Conservation (phyloP, 2,329 filamentous ascomycete genomes). For the Camptophora hylomeconis region DNA sequence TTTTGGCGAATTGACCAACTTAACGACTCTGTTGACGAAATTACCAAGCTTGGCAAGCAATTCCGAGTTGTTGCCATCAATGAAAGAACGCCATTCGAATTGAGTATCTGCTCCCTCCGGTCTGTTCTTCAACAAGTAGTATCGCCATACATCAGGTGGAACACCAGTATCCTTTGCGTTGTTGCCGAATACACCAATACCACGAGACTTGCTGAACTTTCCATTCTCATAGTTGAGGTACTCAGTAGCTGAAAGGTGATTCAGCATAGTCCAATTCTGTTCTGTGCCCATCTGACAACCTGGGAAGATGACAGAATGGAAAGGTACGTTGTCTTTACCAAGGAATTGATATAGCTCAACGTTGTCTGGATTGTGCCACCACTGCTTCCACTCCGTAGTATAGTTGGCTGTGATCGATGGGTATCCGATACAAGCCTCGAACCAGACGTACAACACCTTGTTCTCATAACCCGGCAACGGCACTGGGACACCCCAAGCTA, state of each 20-base stretch:
- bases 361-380: slow-evolving; percentile 84
- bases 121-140: slow-evolving; percentile 74
- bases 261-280: slow-evolving; percentile 79
- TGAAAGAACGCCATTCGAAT: slow-evolving; percentile 79
- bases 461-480: slow-evolving; percentile 50
- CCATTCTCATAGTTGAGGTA: slow-evolving; percentile 79
- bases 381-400: slow-evolving; percentile 79
- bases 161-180: slow-evolving; percentile 79
- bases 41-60: slow-evolving; percentile 63
- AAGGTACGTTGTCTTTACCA: slow-evolving; percentile 81
- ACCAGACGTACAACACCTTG: slow-evolving; percentile 87
- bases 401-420: slow-evolving; percentile 90
- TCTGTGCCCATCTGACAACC: slow-evolving; percentile 71
- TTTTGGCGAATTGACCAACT: slow-evolving; percentile 59
- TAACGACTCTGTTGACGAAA: slow-evolving; percentile 60
- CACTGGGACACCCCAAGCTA: slow-evolving; percentile 71
- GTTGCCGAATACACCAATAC: slow-evolving; percentile 82
- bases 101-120: slow-evolving; percentile 79
- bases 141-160: slow-evolving; percentile 79
- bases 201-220: slow-evolving; percentile 87
- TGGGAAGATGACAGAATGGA: slow-evolving; percentile 87
- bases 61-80: slow-evolving; percentile 76
- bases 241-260: slow-evolving; percentile 80
- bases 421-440: slow-evolving; percentile 87
- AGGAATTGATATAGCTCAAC: slow-evolving; percentile 90